Evolutionary conservation across 2,329 filamentous ascomycete genomes (phyloP), one percentile per base, ranked within the genome.

Genomic region (Calonectria pseudoturangicola): DNA sequence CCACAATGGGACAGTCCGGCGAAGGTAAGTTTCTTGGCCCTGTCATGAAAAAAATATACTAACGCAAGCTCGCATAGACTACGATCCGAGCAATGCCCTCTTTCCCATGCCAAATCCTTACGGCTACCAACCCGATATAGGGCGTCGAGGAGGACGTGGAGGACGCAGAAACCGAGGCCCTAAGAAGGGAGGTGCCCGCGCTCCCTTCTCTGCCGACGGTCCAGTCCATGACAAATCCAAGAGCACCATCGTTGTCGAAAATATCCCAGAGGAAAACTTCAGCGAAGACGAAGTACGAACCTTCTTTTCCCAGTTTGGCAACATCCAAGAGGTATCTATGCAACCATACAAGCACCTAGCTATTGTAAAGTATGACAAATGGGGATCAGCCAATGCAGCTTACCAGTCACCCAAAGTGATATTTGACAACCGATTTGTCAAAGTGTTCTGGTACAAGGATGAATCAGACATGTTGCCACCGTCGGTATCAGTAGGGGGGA

Each of bases 401-500:
- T 95, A 94, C 81, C 89, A 89, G 58, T 95, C 93, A 10, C 94
- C 94, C 0, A 95, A 95, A 80, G 92, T 92, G 58, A 92, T 97
- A 54, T 97, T 96, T 80, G 93, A 96, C 79, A 97, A 96, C 77
- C 89, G 94, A 13, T 97, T 97, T 77, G 94, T 97, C 62, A 96
- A 95, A 79, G 93, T 96, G 0, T 95, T 93, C 79, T 96, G 94
- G 94, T 89, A 91, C 80, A 93, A 91, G 77, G 88, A 89, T 7
- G 87, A 89, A 30, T 83, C 84, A 18, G 85, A 87, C 21, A 64
- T 58, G 4, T 16, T 77, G 50, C 79, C 79, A 3, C 72, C 83
- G 15, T 80, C 82, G 2, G 68, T 71, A 74, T 78, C 66, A n/a
- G 76, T 63, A 65, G 79, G 30, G 74, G 69, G 77, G 12, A 84